These are phyloP conservation scores for Nothomitra cinnamomea DNA, from an alignment of 2,329 filamentous ascomycete genomes.

Conservation along the genomic window DNA sequence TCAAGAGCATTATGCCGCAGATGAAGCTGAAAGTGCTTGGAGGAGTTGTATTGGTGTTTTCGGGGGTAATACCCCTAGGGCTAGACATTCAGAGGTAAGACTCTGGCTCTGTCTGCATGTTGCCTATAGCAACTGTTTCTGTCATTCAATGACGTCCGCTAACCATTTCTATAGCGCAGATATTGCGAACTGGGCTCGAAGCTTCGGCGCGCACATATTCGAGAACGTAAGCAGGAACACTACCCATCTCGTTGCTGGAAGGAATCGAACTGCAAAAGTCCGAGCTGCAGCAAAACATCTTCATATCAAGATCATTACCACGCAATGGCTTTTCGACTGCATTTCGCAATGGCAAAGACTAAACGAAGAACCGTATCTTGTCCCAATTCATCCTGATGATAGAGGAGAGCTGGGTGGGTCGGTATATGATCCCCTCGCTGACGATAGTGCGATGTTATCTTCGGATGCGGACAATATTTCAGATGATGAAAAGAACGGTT, in stretches of 20 bases:
- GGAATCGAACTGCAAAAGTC: conserved; percentile 75
- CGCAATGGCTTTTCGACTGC: conserved; percentile 75
- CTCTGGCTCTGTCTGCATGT: conserved; percentile 7
- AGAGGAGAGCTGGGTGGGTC: conserved; percentile 25
- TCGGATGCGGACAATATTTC: conserved; percentile 7
- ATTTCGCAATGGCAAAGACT: conserved; percentile 69
- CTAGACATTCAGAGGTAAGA: conserved; percentile 48
- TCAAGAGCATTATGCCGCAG: conserved; percentile 65
- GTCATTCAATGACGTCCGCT: not conserved
- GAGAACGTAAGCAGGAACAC: conserved; percentile 28
- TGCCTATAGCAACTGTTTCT: conserved; percentile 4
- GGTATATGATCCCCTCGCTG: conserved; percentile 21
- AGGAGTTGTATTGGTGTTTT: conserved; percentile 68
- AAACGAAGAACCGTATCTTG: conserved; percentile 62
- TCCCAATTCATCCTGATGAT: conserved; percentile 58
- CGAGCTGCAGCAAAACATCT: conserved; percentile 65
- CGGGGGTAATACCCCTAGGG: conserved; percentile 73
- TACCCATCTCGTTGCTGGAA: conserved; percentile 34
- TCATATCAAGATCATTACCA: conserved; percentile 78
- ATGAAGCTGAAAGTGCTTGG: conserved; percentile 65
- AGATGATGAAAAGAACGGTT: conserved; percentile 10
- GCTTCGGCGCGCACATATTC: conserved; percentile 55
- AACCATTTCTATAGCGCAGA: conserved; percentile 45
- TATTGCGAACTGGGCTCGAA: conserved; percentile 70
- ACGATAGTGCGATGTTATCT: conserved; percentile 8